These are phyloP conservation scores for Stachybotrys chlorohalonatus DNA, from an alignment of 2,329 filamentous ascomycete species.

Conservation along the genomic window DNA sequence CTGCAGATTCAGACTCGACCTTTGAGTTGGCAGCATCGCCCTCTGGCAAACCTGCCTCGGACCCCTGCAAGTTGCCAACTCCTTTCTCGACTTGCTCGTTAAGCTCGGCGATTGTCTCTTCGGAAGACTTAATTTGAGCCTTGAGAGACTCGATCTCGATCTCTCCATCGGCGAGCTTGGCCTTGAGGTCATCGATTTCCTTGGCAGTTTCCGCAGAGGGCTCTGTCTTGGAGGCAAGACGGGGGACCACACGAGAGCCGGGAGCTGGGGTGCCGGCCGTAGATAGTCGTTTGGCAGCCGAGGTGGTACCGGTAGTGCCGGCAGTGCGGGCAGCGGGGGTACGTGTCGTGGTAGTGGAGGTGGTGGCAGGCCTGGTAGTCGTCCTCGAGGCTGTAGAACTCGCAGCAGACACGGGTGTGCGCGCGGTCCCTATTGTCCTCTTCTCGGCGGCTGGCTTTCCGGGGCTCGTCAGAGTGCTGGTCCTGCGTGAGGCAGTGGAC, in stretches of 20 bases:
- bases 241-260: slow-evolving; percentile 25
- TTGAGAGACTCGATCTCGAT: slow-evolving; percentile 48
- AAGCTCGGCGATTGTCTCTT: slow-evolving; percentile 47
- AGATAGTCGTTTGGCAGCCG: slow-evolving; percentile 50
- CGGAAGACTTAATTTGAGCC: slow-evolving; percentile 43
- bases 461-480: slow-evolving; percentile 33
- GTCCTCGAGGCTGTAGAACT: slow-evolving; percentile 25
- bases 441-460: slow-evolving; percentile 21
- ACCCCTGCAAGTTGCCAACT: background rate
- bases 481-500: slow-evolving; percentile 28
- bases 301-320: slow-evolving; percentile 27
- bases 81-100: slow-evolving; percentile 32
- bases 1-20: slow-evolving; percentile 37
- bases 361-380: slow-evolving; percentile 17
- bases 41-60: slow-evolving; percentile 16
- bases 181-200: slow-evolving; percentile 51
- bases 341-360: slow-evolving; percentile 20
- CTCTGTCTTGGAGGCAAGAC: slow-evolving; percentile 28
- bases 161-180: slow-evolving; percentile 49
- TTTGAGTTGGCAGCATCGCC: slow-evolving; percentile 40
- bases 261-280: slow-evolving; percentile 30
- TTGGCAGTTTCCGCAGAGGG: slow-evolving; percentile 36
- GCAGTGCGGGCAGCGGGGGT: slow-evolving; percentile 17
- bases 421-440: slow-evolving; percentile 25
- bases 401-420: slow-evolving; percentile 23